Conservation (phyloP, 2,329 filamentous ascomycete genomes). For the Colletotrichum lini region DNA sequence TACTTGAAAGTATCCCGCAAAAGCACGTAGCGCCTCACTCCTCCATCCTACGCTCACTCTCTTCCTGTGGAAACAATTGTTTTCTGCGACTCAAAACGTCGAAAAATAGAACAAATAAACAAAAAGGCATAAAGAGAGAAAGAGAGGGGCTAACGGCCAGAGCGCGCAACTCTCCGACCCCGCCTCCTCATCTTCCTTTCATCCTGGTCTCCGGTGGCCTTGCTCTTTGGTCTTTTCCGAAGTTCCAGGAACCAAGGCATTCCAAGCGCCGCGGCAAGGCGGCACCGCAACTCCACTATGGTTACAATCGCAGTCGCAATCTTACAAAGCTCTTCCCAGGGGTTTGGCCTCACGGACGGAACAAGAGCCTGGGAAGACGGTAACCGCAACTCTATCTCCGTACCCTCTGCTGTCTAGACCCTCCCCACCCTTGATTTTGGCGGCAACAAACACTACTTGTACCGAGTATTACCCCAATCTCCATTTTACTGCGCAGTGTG, state of each 20-base stretch:
- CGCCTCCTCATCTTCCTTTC: background rate
- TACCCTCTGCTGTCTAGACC: background rate
- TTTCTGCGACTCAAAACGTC: no score
- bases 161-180: background rate
- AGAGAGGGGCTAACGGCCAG: background rate
- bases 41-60: background rate
- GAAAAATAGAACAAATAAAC: background rate
- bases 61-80: no score
- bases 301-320: background rate
- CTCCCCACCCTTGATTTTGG: background rate
- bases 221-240: background rate
- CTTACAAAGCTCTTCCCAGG: background rate
- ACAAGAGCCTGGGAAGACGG: background rate
- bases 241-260: background rate
- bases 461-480: background rate
- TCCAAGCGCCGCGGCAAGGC: conserved; percentile 12
- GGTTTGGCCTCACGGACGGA: background rate
- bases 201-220: background rate
- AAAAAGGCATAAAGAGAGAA: background rate
- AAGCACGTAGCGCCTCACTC: background rate
- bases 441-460: conserved; percentile 1
- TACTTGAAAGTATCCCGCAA: background rate
- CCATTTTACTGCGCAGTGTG: background rate
- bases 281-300: conserved; percentile 9
- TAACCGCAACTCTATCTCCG: background rate